A percentile compares a stretch with the other conserved stretches of the same genome.
Conservation (phyloP, 306 rosid species). For the Acacia melanoxylon region DNA sequence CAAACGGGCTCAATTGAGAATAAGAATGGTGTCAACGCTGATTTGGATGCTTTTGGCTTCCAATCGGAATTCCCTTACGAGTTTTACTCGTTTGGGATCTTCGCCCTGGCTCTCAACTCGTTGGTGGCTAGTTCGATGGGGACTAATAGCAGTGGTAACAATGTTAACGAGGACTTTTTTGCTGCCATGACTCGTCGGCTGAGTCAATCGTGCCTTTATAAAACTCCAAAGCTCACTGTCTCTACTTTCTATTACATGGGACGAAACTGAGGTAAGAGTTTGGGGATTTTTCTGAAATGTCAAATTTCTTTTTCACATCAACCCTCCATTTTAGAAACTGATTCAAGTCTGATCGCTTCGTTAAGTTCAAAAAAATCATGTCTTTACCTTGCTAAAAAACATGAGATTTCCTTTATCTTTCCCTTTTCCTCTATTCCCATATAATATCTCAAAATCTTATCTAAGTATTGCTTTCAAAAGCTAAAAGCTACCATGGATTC, state of each 20-base stretch:
- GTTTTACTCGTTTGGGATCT: conserved; percentile 43
- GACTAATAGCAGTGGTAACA: conserved; percentile 65
- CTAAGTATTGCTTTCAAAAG: too few relatives aligned
- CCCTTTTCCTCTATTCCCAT: too few relatives aligned
- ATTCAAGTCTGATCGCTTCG: background rate
- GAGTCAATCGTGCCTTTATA: conserved; percentile 50
- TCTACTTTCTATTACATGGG: conserved; percentile 20
- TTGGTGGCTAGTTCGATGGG: conserved; percentile 52
- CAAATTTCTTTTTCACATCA: background rate
- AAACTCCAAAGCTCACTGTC: conserved; percentile 42
- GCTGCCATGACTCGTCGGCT: conserved; percentile 67
- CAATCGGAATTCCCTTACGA: conserved; percentile 81
- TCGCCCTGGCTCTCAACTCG: conserved; percentile 29
- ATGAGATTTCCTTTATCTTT: too few relatives aligned
- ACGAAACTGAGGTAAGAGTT: conserved; percentile 52
- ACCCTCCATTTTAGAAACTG: too few relatives aligned
- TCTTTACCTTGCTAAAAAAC: background rate
- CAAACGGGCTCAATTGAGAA: too few relatives aligned
- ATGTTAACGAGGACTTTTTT: conserved; percentile 76
- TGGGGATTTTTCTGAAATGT: background rate
- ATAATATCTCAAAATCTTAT: too few relatives aligned
- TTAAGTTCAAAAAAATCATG: conserved; percentile 31
- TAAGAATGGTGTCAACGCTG: too few relatives aligned
- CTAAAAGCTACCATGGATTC: too few relatives aligned
- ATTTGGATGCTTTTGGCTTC: conserved; percentile 34